These are phyloP conservation scores for Leccinum pseudoinsigne DNA, from an alignment of 1,284 basidiomycete species.

Conservation along the genomic window DNA sequence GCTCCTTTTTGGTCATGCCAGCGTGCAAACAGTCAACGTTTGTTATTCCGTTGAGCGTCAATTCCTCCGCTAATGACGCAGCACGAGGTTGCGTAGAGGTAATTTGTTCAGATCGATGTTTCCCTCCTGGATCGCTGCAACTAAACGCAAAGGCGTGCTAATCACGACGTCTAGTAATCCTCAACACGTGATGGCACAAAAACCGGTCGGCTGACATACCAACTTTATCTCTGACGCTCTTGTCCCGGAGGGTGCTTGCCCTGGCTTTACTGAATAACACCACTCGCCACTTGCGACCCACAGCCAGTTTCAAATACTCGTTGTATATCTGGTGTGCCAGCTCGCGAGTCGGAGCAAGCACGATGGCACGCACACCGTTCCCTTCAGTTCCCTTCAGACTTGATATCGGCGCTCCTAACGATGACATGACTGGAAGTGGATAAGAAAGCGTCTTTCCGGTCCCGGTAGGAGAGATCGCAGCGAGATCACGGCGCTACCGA, in stretches of 20 bases:
- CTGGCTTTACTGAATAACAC: conserved; percentile 87
- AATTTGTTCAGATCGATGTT: conserved; percentile 68
- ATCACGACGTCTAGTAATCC: conserved; percentile 70
- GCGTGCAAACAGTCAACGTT: conserved; percentile 94
- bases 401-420: conserved; percentile 61
- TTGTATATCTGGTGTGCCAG: conserved; percentile 96
- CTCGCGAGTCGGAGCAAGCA: conserved; percentile 94
- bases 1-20: conserved; percentile 82
- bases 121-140: conserved; percentile 70
- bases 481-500: conserved; percentile 70
- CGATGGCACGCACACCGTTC: conserved; percentile 72
- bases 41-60: conserved; percentile 80
- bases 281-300: conserved; percentile 83
- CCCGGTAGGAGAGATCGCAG: conserved; percentile 92
- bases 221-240: conserved; percentile 67
- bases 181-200: conserved; percentile 1
- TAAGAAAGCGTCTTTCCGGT: conserved; percentile 95
- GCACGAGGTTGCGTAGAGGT: conserved; percentile 93
- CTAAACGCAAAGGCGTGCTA: conserved; percentile 78
- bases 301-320: conserved; percentile 83
- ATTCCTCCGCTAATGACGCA: conserved; percentile 85
- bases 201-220: conserved; percentile 46
- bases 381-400: conserved; percentile 47
- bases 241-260: conserved; percentile 69
- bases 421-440: conserved; percentile 77